phyloP scores from a whole-genome alignment of 495 filamentous ascomycete genomes.

The Rostrohypoxylon terebratum region DNA sequence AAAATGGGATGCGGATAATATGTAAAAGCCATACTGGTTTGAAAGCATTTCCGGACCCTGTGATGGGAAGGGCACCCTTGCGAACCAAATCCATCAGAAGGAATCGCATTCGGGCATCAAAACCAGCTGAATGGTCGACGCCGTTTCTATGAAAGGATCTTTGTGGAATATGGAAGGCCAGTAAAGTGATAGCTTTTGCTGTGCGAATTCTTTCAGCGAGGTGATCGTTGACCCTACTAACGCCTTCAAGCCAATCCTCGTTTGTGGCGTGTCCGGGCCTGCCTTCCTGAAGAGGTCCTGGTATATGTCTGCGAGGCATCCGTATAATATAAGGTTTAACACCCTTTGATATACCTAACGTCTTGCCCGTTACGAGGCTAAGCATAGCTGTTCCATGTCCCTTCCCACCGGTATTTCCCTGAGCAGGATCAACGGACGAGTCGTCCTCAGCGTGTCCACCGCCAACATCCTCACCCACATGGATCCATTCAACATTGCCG shows the following conservation, averaged over 20 bases:
- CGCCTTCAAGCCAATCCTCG: conserved; percentile 4
- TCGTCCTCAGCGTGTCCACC: not conserved
- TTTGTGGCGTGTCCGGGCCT: not conserved
- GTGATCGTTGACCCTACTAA: conserved; percentile 4
- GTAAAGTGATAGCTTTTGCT: not conserved
- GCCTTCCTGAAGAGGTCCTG: not conserved
- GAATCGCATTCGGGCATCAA: not conserved
- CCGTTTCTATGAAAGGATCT: not conserved
- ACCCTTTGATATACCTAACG: not conserved
- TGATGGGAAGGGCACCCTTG: not conserved
- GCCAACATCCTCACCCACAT: not conserved
- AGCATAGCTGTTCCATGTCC: conserved; percentile 3
- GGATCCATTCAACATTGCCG: not conserved
- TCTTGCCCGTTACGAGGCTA: not conserved
- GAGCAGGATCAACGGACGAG: not conserved
- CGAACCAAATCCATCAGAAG: not conserved
- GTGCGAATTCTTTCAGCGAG: not conserved
- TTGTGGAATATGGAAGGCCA: not conserved
- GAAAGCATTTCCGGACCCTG: not conserved
- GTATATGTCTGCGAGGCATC: not conserved
- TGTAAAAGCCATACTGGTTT: not conserved
- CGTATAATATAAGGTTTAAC: conserved; percentile 1
- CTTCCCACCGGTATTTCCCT: not conserved
- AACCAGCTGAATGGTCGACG: not conserved
- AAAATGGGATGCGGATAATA: not conserved